Base-by-base conservation (phyloP, 139 green algal genomes). In the Haematococcus lacustris region DNA sequence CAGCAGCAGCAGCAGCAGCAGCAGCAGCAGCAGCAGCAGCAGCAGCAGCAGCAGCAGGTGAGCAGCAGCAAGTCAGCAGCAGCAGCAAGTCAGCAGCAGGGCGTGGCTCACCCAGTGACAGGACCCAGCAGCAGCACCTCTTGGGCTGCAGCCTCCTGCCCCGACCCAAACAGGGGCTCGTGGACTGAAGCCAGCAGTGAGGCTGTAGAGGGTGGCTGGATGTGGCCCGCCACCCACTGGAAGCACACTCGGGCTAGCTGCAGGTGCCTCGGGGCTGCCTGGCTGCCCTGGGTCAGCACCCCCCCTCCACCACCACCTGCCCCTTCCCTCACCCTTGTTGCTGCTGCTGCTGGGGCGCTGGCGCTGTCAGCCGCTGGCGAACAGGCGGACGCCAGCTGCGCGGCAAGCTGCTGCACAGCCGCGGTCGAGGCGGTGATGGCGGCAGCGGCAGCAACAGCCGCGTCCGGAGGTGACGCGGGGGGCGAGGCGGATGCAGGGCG, bases 171-270 rank as follows among this genome's bases (percentile, higher is more conserved):
- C 38, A 87, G 50, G 34, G 72, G 78, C 39, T 30, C 26, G 17
- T 73, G 62, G 13, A 87, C 81, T 34, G 73, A 71, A 61, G 71
- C 80, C 21, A 75, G 77, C 2, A 17, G 38, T 34, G 35, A 47
- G 51, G n/a, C 59, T 38, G 0, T 28, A 38, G 61, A 30, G 2
- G 65, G 75, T 30, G 69, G 37, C 41, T 50, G 50, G 61, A 78
- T 70, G 70, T 87, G 78, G 25, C 39, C 32, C 21, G 85, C 71
- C n/a, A 88, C 74, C 85, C 85, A 90, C 57, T 71, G 53, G 65
- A 77, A 85, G 71, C 80, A 85, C 38, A 74, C 82, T 38, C 80
- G 76, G 25, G 78, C 78, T 0, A 84, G 69, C 75, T 85, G 78
- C 66, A 87, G 76, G 72, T 86, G 82, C 26, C 65, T 51, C 21